Conservation (phyloP, 2,329 filamentous ascomycete genomes). For the Pestalotiopsis sp. region DNA sequence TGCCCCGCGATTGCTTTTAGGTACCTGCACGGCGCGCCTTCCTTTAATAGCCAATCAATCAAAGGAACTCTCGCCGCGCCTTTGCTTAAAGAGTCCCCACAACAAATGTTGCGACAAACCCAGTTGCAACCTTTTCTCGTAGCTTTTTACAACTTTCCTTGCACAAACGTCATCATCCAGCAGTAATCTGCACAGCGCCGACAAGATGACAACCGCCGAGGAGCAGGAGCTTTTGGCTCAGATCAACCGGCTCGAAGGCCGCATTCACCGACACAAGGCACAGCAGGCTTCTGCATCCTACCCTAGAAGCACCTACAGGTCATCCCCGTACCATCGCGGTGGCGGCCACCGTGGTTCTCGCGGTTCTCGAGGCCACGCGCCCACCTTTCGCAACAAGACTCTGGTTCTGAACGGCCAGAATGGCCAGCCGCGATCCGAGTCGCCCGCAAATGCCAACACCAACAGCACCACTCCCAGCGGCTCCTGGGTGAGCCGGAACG, state of each 20-base stretch:
- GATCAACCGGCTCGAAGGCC: slow-evolving; percentile 49
- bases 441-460: slow-evolving; percentile 32
- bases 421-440: slow-evolving; percentile 25
- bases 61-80: not conserved
- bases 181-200: not conserved
- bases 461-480: slow-evolving; percentile 28
- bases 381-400: slow-evolving; percentile 32
- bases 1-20: no score
- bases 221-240: slow-evolving; percentile 11
- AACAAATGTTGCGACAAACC: not conserved
- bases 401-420: slow-evolving; percentile 33
- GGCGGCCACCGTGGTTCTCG: slow-evolving; percentile 17
- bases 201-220: slow-evolving; percentile 9
- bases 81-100: not conserved
- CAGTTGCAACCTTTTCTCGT: not conserved
- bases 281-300: slow-evolving; percentile 44
- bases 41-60: no score
- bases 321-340: slow-evolving; percentile 29
- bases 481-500: slow-evolving; percentile 72
- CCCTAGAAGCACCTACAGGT: slow-evolving; percentile 23
- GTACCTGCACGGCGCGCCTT: no score
- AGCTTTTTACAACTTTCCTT: not conserved
- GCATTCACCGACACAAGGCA: slow-evolving; percentile 80
- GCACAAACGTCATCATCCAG: not conserved
- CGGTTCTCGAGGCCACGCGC: slow-evolving; percentile 25